Base-by-base conservation (phyloP, 345 rosid genomes). In the Erucastrum elatum region DNA sequence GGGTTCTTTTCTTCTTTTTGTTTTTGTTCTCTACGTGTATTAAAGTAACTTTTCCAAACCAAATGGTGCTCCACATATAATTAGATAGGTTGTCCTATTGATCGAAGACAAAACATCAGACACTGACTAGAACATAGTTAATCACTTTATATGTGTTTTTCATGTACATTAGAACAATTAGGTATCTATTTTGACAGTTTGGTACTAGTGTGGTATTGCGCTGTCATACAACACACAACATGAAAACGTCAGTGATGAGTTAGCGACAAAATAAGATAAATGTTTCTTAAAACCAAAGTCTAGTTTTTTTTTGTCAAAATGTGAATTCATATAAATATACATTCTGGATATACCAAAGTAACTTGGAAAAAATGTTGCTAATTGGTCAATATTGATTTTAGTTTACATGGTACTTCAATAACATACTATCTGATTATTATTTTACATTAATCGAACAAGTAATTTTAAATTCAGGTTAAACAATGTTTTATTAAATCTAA, bases 51-150 rank as follows among this genome's bases (percentile, higher is more conserved):
- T 0, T 58, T 15, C 7, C 63, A 49, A 78, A 67, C 39, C 77
- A 78, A 73, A 69, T 79, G 82, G 82, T 79, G 77, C 58, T 79
- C 82, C 82, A 79, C 77, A 59, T 34, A 61, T 73, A 26, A 64
- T 79, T 61, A 46, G 56, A 67, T 60, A 67, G 44, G 74, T 34
- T 79, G 77, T 72, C 74, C 11, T 79, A 72, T 78, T 66, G 74
- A 79, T 67, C 74, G 1, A 72, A 67, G 77, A 60, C 74, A 72
- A 72, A 59, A 46, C n/a, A 72, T n/a, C 56, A 78, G 68, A 34
- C 77, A 66, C 68, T 72, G 82, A 60, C 69, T 33, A 26, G 41
- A 66, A 73, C 74, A 72, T 66, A 72, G 68, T 46, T 72, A 44
- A 58, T 72, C 72, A 72, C 68, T 66, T 64, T 77, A 53, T 77